Evolutionary conservation across 2,329 filamentous ascomycete genomes (phyloP), one percentile per base, ranked within the genome.

Genomic region (Calonectria montana): DNA sequence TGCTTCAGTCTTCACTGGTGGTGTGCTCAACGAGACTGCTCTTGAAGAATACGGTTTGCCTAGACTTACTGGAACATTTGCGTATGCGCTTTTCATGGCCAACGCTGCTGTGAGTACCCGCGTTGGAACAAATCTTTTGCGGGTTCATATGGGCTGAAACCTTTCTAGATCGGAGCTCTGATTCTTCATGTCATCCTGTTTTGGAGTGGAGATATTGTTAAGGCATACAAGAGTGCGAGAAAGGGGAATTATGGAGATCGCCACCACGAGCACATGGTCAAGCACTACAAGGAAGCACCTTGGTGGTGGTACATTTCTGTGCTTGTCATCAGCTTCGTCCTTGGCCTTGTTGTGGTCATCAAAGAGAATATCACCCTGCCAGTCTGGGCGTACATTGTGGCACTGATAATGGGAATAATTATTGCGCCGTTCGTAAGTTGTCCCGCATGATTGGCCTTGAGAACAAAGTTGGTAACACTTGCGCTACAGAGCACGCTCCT

Each of bases 71-170:
- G 88, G 87, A 1, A 84, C 80, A 0, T 90, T 90, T 74, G 88
- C 87, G 0, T 89, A 86, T 53, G 81, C 85, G 2, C 84, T 90
- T 82, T 86, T 91, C 72, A 90, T 90, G 82, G 87, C 88, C 2
- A 90, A 90, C 78, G 87, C 87, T 72, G 88, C 89, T 37, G 87
- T 88, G 81, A 79, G 86, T 84, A 47, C 21, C 10, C 9, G 1
- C 23, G 3, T 10, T 31, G 1, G 35, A 50, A 15, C 23, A 15
- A 5, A 1, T n/a, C 2, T 2, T 15, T 12, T 9, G 18, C 2
- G 15, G 9, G 6, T 0, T 15, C 15, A 15, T 2, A 5, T 0
- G 35, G 55, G 2, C 13, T 67, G n/a, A 70, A 18, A 2, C 1
- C 27, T 39, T n/a, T 9, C 2, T 70, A 88, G 85, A 91, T 91